Evolutionary conservation across 2,329 filamentous ascomycete genomes (phyloP).

Genomic region (Nothophaeocryptopus gaeumannii): DNA sequence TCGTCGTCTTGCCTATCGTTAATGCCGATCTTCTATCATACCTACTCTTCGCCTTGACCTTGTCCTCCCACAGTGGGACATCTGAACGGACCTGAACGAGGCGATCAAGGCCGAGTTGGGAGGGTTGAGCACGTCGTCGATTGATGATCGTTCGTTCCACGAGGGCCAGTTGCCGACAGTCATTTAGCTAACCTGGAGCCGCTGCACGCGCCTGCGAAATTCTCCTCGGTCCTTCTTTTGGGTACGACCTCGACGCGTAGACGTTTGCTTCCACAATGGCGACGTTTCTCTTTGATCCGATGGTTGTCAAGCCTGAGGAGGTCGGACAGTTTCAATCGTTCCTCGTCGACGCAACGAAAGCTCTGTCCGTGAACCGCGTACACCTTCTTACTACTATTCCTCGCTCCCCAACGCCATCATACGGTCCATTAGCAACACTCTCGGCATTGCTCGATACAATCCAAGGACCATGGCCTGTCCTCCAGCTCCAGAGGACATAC

Average conservation of each 20-base stretch:
- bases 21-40: conserved; percentile 11
- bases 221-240: conserved; percentile 4
- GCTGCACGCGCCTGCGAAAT: neutral
- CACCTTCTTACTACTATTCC: conserved; percentile 23
- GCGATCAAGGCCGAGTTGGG: too few species aligned
- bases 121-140: conserved; percentile 9
- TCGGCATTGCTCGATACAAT: conserved; percentile 25
- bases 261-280: conserved; percentile 11
- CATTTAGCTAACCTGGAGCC: conserved; percentile 4
- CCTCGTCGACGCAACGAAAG: conserved; percentile 4
- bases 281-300: conserved; percentile 11
- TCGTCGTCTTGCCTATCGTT: conserved; percentile 12
- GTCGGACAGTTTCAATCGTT: conserved; percentile 8
- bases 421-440: conserved; percentile 27
- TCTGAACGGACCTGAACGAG: neutral
- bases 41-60: conserved; percentile 5
- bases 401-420: conserved; percentile 20
- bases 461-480: conserved; percentile 30
- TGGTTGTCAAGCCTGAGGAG: conserved; percentile 14
- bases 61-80: conserved; percentile 5
- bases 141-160: conserved; percentile 7
- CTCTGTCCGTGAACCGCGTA: conserved; percentile 2
- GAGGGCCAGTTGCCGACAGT: conserved; percentile 4
- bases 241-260: neutral
- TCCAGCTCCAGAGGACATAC: conserved; percentile 36